These are phyloP conservation scores for Plasmodium cynomolgi DNA, from an alignment of 169 alveolate genomes.

Conservation along the genomic window DNA sequence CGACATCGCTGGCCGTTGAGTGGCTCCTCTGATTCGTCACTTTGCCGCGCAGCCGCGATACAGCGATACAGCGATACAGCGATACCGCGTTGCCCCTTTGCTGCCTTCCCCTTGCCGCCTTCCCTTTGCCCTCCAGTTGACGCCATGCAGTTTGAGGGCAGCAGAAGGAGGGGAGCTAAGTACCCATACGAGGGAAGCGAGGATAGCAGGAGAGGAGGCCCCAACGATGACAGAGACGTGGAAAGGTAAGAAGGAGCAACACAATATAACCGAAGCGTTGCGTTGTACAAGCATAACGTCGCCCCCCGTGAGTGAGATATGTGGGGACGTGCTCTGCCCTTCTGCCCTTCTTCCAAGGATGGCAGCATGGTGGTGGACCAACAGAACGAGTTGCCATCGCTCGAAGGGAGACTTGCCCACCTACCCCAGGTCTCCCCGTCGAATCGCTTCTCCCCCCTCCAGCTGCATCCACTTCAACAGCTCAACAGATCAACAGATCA, in stretches of 20 bases:
- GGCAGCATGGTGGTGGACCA: background rate
- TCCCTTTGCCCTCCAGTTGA: background rate
- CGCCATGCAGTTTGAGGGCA: constrained; percentile 12
- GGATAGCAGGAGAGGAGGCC: constrained; percentile 1
- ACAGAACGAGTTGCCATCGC: background rate
- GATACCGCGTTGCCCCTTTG: background rate
- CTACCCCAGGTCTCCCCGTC: background rate
- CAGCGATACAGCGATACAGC: background rate
- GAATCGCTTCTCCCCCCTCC: background rate
- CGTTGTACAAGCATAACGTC: background rate
- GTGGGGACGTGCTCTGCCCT: background rate
- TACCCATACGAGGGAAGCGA: constrained; percentile 5
- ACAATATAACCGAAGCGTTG: background rate
- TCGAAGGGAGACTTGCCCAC: background rate
- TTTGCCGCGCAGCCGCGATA: background rate
- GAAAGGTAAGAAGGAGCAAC: constrained; percentile 1
- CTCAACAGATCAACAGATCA: no score
- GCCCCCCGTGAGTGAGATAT: background rate
- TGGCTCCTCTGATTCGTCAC: background rate
- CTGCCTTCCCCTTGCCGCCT: background rate
- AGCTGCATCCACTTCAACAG: no score
- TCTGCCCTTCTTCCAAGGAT: no score
- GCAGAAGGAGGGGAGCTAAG: background rate
- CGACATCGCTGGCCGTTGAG: background rate
- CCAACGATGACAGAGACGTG: background rate